These are phyloP conservation scores for Flueggea neowawraea DNA, from an alignment of 441 rosid species.

Conservation along the genomic window DNA sequence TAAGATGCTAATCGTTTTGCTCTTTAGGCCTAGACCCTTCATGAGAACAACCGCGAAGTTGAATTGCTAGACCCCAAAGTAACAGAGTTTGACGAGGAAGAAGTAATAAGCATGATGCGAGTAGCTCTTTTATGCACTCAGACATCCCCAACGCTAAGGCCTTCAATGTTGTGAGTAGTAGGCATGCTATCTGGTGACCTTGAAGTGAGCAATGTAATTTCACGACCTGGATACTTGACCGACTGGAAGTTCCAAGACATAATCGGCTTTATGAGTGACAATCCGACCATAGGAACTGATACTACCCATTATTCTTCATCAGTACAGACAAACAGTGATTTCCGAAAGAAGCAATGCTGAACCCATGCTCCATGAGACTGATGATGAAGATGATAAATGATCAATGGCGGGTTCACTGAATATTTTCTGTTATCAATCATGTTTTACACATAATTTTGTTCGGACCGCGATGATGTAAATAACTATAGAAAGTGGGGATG, in stretches of 20 bases:
- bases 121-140: conserved; percentile 73
- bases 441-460: too few species aligned
- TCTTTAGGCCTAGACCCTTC: conserved; percentile 60
- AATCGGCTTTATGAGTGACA: conserved; percentile 29
- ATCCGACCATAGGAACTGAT: conserved; percentile 14
- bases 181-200: conserved; percentile 65
- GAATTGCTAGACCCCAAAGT: conserved; percentile 48
- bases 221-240: conserved; percentile 58
- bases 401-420: background rate
- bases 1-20: background rate
- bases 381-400: conserved; percentile 31
- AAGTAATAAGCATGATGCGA: conserved; percentile 42
- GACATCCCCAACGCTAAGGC: conserved; percentile 44
- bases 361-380: conserved; percentile 24
- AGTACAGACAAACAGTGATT: conserved; percentile 15
- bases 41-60: conserved; percentile 36
- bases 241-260: conserved; percentile 42
- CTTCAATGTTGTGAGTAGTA: conserved; percentile 69
- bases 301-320: conserved; percentile 17
- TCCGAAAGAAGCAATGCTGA: background rate
- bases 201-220: conserved; percentile 38
- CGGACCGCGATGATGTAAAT: too few species aligned
- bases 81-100: conserved; percentile 34
- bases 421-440: too few species aligned
- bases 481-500: too few species aligned